Base-by-base conservation (phyloP, 2,329 filamentous ascomycete genomes). In the Colletotrichum orchidophilum region DNA sequence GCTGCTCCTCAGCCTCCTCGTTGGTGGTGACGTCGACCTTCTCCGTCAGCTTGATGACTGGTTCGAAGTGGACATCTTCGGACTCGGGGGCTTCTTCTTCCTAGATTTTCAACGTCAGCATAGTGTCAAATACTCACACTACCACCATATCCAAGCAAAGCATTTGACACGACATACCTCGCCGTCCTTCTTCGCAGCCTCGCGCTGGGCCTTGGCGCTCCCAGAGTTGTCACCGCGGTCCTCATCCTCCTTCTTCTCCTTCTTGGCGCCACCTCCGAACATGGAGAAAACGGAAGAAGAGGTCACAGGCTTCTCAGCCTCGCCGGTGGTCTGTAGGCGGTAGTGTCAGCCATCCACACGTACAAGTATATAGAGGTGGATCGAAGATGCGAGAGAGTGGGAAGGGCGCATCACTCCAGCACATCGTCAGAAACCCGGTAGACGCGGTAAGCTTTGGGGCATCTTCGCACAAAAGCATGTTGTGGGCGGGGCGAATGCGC, bases 21-120 rank as follows among this genome's bases (percentile, higher is more conserved):
- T 98, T 97, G 83, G 96, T 98, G 90, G 97, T 97, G 80, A 91
- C 93, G 81, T 98, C 96, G 78, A 98, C 93, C 87, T 97, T 96
- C 88, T 99, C 94, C 74, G 96, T 98, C 80, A 99, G 88, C 85
- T 92, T 95, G 80, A 97, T 94, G 77, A 99, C 95, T 75, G 96
- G 96, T 87, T 97, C 94, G 86, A 98, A 99, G 86, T 98, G 94
- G 74, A 98, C 94, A 76, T 98, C 96, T 77, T 94, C 93, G 76
- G 94, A 96, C 82, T 97, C 94, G 77, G 93, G 92, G 71, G 91
- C 90, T 75, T 95, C 92, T 49, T 97, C 91, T 76, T 96, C 91
- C 53, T 33, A 39, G 8, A 46, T 31, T n/a, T 8, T n/a, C 18
- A 46, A 49, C 53, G 63, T 74, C 42, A 70, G 65, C 42, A 61